A percentile compares a stretch with the other conserved stretches of the same genome.
phyloP scores from a whole-genome alignment of 495 filamentous ascomycete species.

The Articulospora tetracladia region DNA sequence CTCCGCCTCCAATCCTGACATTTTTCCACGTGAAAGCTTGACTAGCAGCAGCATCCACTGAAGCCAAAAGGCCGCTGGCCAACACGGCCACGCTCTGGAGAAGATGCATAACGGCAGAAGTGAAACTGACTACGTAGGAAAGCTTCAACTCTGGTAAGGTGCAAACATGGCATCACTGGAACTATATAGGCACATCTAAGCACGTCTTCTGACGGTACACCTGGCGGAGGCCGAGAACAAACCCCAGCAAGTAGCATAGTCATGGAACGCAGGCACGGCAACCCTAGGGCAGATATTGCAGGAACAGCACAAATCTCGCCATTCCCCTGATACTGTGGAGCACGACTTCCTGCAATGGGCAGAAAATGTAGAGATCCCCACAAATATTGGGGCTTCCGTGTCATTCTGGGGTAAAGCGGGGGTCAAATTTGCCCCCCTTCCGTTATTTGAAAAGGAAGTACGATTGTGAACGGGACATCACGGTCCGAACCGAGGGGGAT shows the following conservation, averaged over 20 bases:
- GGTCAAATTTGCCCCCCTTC: neutral
- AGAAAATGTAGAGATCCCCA: neutral
- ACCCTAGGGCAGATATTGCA: neutral
- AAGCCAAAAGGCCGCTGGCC: neutral
- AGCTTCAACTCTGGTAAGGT: neutral
- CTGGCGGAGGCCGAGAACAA: neutral
- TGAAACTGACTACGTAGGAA: too few species aligned
- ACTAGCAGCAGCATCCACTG: conserved; percentile 2
- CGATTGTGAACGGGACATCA: neutral
- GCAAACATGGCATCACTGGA: neutral
- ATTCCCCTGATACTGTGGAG: neutral
- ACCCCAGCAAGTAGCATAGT: neutral
- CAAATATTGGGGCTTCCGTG: neutral
- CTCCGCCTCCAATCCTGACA: conserved; percentile 6
- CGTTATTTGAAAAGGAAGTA: neutral
- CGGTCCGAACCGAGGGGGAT: neutral
- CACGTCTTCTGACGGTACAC: neutral
- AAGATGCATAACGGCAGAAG: neutral
- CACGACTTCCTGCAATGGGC: neutral
- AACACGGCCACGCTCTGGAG: neutral
- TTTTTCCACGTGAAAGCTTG: conserved; percentile 5
- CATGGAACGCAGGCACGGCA: conserved; percentile 7
- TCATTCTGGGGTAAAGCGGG: neutral
- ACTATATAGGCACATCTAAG: neutral
- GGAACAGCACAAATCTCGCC: neutral